Conservation (phyloP, 2,329 filamentous ascomycete genomes). For the Calonectria montana region DNA sequence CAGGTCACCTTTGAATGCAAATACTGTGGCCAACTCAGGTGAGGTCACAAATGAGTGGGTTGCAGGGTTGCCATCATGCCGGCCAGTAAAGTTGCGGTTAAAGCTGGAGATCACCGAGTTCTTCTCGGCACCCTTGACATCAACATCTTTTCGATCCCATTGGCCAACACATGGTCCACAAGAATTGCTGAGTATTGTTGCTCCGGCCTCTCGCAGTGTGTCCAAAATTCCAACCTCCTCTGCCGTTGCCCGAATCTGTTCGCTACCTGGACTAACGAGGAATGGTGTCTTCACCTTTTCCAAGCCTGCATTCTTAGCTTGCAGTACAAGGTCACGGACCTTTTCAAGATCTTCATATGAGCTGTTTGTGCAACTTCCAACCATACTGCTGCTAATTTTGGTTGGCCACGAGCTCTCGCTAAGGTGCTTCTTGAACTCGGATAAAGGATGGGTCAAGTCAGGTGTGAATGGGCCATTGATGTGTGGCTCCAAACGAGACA, state of each 20-base stretch:
- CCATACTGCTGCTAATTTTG: conserved; percentile 44
- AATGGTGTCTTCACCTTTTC: conserved; percentile 44
- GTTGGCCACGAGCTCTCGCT: conserved; percentile 44
- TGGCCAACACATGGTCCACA: conserved; percentile 51
- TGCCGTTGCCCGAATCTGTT: conserved; percentile 47
- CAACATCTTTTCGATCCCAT: conserved; percentile 49
- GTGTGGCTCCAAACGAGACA: conserved; percentile 47
- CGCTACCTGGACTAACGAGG: conserved; percentile 48
- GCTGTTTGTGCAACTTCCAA: conserved; percentile 51
- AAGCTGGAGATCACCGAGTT: conserved; percentile 50
- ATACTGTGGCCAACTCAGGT: conserved; percentile 57
- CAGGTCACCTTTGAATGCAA: conserved; percentile 53
- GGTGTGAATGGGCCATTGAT: conserved; percentile 51
- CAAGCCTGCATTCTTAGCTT: conserved; percentile 46
- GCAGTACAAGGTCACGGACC: conserved; percentile 41
- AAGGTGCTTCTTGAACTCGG: conserved; percentile 42
- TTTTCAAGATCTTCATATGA: conserved; percentile 51
- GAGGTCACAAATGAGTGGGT: conserved; percentile 62
- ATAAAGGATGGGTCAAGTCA: conserved; percentile 47
- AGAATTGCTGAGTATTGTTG: conserved; percentile 46
- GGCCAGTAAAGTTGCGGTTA: conserved; percentile 51
- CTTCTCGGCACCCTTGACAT: conserved; percentile 35
- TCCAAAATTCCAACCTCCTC: conserved; percentile 45
- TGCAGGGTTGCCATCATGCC: conserved; percentile 52
- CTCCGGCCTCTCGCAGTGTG: conserved; percentile 43